Evolutionary conservation across 345 rosid genomes (phyloP).

Genomic region (Lepidium sativum): DNA sequence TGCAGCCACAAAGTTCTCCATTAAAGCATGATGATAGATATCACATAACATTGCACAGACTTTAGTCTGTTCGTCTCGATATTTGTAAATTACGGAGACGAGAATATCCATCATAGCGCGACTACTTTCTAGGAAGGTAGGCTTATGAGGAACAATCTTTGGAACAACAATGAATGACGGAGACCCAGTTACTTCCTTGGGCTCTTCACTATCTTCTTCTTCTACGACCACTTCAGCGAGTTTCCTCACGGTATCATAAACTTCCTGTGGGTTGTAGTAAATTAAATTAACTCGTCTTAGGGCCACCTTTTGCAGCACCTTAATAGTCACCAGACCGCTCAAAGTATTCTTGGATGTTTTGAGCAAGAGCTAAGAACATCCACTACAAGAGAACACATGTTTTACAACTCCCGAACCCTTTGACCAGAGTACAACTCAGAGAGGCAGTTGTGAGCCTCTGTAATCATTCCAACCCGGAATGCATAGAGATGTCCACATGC

Average conservation of each 20-base stretch:
- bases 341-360: no score
- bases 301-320: no score
- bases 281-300: no score
- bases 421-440: slow-evolving; percentile 85
- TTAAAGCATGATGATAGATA: slow-evolving; percentile 76
- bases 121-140: slow-evolving; percentile 71
- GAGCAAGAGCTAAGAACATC: no score
- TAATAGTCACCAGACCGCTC: no score
- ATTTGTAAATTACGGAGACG: slow-evolving; percentile 71
- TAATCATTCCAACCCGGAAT: slow-evolving; percentile 61
- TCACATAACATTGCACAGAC: slow-evolving; percentile 97
- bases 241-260: slow-evolving; percentile 90
- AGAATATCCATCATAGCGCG: slow-evolving; percentile 78
- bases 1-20: slow-evolving; percentile 58
- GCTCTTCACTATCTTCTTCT: slow-evolving; percentile 34
- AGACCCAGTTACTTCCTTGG: slow-evolving; percentile 55
- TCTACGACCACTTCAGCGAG: slow-evolving; percentile 50
- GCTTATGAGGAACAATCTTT: slow-evolving; percentile 78
- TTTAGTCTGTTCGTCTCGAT: slow-evolving; percentile 89
- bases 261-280: no score
- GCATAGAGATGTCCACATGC: slow-evolving; percentile 86
- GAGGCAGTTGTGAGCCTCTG: slow-evolving; percentile 77
- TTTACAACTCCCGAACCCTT: slow-evolving; percentile 77
- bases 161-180: slow-evolving; percentile 59
- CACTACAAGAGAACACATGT: no score